Conservation (phyloP, 331 rosid species). For the Quercus phellos region DNA sequence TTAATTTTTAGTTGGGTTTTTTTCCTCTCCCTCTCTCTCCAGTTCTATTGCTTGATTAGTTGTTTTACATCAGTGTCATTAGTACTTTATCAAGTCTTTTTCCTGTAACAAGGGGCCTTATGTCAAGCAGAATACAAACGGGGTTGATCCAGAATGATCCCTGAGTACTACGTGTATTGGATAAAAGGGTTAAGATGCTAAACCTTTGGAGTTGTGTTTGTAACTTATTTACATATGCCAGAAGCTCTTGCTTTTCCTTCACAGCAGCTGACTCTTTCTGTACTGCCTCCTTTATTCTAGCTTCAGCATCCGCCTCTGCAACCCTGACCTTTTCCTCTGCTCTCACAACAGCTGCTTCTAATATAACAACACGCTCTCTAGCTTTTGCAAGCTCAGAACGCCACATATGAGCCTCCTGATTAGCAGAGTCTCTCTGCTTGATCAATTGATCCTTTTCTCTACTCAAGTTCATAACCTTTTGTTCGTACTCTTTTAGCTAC, state of each 20-base stretch:
- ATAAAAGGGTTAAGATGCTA: conserved; percentile 25
- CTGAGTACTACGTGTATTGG: background rate
- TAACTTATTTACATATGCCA: conserved; percentile 70
- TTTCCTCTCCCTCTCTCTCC: background rate
- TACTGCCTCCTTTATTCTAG: conserved; percentile 72
- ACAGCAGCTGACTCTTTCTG: conserved; percentile 64
- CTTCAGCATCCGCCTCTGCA: conserved; percentile 68
- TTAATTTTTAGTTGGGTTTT: background rate
- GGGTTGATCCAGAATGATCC: conserved; percentile 10
- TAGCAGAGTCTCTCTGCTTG: conserved; percentile 77
- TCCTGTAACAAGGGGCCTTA: background rate
- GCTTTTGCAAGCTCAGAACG: conserved; percentile 95
- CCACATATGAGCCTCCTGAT: conserved; percentile 92
- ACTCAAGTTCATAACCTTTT: conserved; percentile 39
- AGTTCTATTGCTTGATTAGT: background rate
- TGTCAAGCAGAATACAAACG: background rate
- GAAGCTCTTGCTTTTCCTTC: conserved; percentile 84
- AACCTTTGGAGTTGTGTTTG: conserved; percentile 93
- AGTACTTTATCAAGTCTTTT: background rate
- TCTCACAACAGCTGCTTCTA: conserved; percentile 83
- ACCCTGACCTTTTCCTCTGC: conserved; percentile 94
- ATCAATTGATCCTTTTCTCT: conserved; percentile 76
- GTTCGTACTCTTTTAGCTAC: conserved; percentile 71
- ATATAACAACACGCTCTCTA: conserved; percentile 80
- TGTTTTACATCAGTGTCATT: background rate